Evolutionary conservation across 257 asterid species (phyloP).

Genomic region (Solanum etuberosum): DNA sequence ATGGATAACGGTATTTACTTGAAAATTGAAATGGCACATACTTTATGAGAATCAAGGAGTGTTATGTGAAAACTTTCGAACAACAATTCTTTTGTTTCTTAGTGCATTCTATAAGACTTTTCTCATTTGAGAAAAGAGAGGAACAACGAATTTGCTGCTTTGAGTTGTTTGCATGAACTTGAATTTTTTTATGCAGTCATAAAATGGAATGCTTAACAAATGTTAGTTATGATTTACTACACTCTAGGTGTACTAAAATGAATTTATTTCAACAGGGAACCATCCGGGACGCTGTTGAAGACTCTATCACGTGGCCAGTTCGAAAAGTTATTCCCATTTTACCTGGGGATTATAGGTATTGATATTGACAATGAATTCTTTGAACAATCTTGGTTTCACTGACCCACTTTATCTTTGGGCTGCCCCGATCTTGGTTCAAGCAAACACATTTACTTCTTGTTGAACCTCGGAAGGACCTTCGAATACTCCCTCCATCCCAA

Average conservation of each 20-base stretch:
- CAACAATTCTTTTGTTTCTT: not conserved
- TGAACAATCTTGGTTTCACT: not conserved
- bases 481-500: not conserved
- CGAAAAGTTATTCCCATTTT: slow-evolving; percentile 30
- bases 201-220: not conserved
- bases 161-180: not conserved
- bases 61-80: not conserved
- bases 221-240: not conserved
- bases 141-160: not conserved
- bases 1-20: not conserved
- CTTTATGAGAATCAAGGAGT: not conserved
- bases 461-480: not conserved
- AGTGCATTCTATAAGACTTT: not conserved
- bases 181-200: not conserved
- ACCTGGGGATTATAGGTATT: slow-evolving; percentile 39
- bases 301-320: slow-evolving; percentile 34
- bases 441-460: not conserved
- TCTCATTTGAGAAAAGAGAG: not conserved
- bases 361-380: not conserved
- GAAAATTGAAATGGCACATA: not conserved
- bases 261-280: slow-evolving; percentile 17
- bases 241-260: not conserved
- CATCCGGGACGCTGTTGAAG: slow-evolving; percentile 31
- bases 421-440: not conserved
- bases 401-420: not conserved